These are phyloP conservation scores for Solanum gracilifrons DNA, from an alignment of 257 asterid species.

Conservation along the genomic window DNA sequence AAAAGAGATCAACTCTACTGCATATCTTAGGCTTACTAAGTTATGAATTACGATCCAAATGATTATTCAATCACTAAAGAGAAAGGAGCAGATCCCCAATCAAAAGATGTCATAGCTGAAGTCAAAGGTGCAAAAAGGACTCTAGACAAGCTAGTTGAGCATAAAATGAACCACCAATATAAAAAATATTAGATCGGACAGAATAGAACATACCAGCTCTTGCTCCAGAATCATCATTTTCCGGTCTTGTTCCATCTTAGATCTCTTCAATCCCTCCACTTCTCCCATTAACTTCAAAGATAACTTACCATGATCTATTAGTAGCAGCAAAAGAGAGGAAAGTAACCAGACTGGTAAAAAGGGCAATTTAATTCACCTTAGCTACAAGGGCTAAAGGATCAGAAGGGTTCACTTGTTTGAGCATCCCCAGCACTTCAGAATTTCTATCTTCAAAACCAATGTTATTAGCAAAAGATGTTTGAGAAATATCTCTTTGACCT, in stretches of 20 bases:
- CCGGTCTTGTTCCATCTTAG: constrained; percentile 24
- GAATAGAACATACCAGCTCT: constrained; percentile 37
- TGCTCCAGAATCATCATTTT: constrained; percentile 38
- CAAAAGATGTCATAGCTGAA: background rate
- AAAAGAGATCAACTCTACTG: background rate
- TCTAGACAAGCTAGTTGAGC: background rate
- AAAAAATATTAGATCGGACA: background rate
- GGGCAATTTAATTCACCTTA: constrained; percentile 23
- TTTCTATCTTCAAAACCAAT: background rate
- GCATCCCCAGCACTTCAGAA: background rate
- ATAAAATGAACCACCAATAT: background rate
- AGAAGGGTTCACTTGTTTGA: background rate
- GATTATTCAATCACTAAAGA: background rate
- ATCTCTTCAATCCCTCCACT: constrained; percentile 29
- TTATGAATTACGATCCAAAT: background rate
- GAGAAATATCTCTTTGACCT: constrained; percentile 6
- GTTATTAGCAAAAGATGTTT: background rate
- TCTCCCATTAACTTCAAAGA: constrained; percentile 35
- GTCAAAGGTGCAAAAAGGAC: background rate
- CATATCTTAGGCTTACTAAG: background rate
- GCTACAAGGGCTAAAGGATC: constrained; percentile 10
- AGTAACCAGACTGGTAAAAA: background rate
- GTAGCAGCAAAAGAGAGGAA: background rate
- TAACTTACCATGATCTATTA: background rate
- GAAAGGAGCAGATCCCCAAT: background rate